Conservation (phyloP, 768 basidiomycete species). For the Lactarius trivialis region DNA sequence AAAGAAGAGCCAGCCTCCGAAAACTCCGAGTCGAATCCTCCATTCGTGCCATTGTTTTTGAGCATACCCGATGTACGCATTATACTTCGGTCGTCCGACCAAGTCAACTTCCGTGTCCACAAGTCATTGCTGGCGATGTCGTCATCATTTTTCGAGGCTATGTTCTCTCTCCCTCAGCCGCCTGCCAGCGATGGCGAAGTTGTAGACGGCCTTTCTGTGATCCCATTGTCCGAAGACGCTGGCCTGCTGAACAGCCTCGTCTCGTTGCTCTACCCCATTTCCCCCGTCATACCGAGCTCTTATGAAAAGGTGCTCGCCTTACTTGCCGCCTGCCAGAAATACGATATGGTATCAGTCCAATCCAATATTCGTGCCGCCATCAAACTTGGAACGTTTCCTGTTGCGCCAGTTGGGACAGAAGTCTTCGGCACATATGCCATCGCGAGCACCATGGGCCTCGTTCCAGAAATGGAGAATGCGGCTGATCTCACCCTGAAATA, state of each 20-base stretch:
- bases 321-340: conserved; percentile 23
- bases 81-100: neutral
- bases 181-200: conserved; percentile 16
- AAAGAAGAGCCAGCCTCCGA: neutral
- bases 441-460: conserved; percentile 3
- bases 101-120: conserved; percentile 18
- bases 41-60: neutral
- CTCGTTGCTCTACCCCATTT: neutral
- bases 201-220: too few relatives aligned
- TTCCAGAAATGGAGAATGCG: neutral
- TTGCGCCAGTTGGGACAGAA: neutral
- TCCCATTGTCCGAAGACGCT: too few relatives aligned
- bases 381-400: neutral
- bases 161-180: too few relatives aligned
- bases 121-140: too few relatives aligned
- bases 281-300: neutral
- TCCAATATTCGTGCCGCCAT: neutral
- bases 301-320: conserved; percentile 3
- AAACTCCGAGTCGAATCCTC: neutral
- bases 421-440: conserved; percentile 19
- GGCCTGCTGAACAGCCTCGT: too few relatives aligned
- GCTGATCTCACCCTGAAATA: neutral
- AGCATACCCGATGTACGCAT: neutral
- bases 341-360: conserved; percentile 21
- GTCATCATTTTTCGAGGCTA: too few relatives aligned